Conservation (phyloP, 2,329 filamentous ascomycete genomes). For the Paramyrothecium roridum region DNA sequence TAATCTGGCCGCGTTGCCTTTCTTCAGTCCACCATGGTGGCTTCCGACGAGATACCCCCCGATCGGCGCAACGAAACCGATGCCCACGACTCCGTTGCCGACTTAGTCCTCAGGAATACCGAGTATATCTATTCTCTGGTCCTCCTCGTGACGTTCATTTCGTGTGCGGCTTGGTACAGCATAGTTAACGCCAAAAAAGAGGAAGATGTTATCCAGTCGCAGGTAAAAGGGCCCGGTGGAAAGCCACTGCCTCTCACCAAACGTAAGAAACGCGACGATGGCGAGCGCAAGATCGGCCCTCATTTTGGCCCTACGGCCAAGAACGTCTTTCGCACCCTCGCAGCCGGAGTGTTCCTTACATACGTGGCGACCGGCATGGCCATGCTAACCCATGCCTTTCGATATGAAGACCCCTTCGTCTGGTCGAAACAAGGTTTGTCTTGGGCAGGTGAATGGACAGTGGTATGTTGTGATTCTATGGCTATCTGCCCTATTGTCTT, state of each 20-base stretch:
- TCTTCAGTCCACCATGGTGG: conserved; percentile 30
- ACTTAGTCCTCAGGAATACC: conserved; percentile 40
- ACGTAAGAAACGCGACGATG: conserved; percentile 47
- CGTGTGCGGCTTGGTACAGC: conserved; percentile 49
- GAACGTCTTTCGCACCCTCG: conserved; percentile 72
- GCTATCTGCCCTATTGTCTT: background rate
- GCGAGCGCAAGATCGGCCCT: conserved; percentile 38
- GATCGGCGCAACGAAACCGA: conserved; percentile 17
- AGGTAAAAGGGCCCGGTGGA: conserved; percentile 74
- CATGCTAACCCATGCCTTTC: conserved; percentile 71
- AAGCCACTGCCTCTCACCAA: conserved; percentile 76
- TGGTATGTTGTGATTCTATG: conserved; percentile 53
- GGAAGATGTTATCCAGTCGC: conserved; percentile 43
- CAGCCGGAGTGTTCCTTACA: conserved; percentile 66
- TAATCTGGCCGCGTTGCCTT: background rate
- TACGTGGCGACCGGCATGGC: conserved; percentile 73
- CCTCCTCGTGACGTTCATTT: conserved; percentile 50
- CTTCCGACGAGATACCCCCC: conserved; percentile 27
- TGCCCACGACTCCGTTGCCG: conserved; percentile 25
- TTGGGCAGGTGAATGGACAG: conserved; percentile 76
- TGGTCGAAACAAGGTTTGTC: conserved; percentile 42
- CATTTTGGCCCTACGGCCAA: conserved; percentile 67
- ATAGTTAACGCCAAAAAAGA: conserved; percentile 48
- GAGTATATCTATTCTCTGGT: conserved; percentile 51
- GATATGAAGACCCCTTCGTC: conserved; percentile 31